Evolutionary conservation across 2,329 filamentous ascomycete genomes (phyloP).

Genomic region (Pyricularia sp.): DNA sequence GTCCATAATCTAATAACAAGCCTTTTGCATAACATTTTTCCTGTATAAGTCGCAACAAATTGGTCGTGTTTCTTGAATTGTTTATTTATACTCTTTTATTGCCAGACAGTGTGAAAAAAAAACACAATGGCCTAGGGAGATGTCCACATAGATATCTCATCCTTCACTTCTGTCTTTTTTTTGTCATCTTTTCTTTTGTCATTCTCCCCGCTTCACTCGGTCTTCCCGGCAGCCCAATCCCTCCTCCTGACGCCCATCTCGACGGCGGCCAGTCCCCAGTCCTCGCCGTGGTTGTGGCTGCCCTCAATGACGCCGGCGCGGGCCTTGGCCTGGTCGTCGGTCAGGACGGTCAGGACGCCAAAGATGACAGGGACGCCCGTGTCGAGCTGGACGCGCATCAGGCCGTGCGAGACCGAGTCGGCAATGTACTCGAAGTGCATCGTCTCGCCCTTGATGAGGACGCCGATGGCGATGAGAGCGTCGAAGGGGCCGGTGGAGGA

Average conservation of each 20-base stretch:
- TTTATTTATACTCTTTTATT: not conserved
- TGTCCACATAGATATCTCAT: not conserved
- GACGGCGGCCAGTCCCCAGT: conserved; percentile 91
- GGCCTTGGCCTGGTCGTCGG: conserved; percentile 76
- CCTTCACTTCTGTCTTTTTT: not conserved
- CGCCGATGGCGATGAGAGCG: conserved; percentile 88
- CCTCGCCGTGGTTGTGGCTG: conserved; percentile 88
- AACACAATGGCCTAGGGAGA: not conserved
- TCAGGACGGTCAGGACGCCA: conserved; percentile 81
- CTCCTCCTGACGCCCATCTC: conserved; percentile 87
- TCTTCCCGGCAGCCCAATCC: conserved; percentile 49
- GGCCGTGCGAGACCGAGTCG: conserved; percentile 78
- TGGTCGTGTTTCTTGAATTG: not conserved
- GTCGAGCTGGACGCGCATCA: conserved; percentile 93
- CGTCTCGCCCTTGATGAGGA: conserved; percentile 96
- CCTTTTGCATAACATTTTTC: not conserved
- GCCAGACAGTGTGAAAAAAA: not conserved
- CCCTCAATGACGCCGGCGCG: conserved; percentile 64
- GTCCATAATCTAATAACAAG: conserved; percentile 7
- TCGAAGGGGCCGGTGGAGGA: conserved; percentile 61
- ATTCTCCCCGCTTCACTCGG: conserved; percentile 19
- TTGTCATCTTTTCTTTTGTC: not conserved
- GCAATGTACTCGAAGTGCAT: conserved; percentile 99
- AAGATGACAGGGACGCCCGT: conserved; percentile 84
- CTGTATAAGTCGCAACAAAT: not conserved